Base-by-base conservation (phyloP, 2,329 filamentous ascomycete genomes). In the Ilyonectria mors-panacis region DNA sequence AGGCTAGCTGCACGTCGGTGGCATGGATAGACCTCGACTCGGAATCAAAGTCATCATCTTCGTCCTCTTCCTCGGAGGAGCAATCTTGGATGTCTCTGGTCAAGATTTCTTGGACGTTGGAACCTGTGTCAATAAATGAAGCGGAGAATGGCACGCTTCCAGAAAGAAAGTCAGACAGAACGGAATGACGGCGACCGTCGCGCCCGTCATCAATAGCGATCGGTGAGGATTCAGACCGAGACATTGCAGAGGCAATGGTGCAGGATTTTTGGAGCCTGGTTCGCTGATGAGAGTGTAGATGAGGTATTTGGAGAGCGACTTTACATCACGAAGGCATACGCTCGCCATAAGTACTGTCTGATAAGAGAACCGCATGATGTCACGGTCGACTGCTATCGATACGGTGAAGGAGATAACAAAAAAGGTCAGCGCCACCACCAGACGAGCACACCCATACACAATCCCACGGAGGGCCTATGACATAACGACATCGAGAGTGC, bases 141-240 rank as follows among this genome's bases (percentile, higher is more conserved):
- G 72, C 53, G 0, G 72, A 65, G 3, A 71, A 58, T 0, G 59
- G 21, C 1, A 74, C 3, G 26, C 72, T 69, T 1, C 63, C 67
- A 0, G 72, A 69, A 0, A 74, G 45, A 19, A 74, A 74, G 39
- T 74, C 72, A 1, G 72, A 72, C 4, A 74, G 72, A 3, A 74
- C 56, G 0, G 72, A 74, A 23, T 73, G 69, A n/a, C 72, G 72
- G 10, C 72, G 69, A 1, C 44, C 55, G 12, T 39, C 15, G 15
- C 39, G 39, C 37, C 10, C 37, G 37, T 6, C 13, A 17, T 39
- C 12, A 39, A 39, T 39, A 17, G 37, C 10, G 37, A 39, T 17
- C 37, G 37, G 37, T 15, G 12, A 39, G 37, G 10, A 13, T 5
- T 12, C 37, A 15, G 10, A 13, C 12, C 12, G 37, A 15, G 37